Conservation (phyloP, 1,284 basidiomycete species). For the Trichosporon faecale region DNA sequence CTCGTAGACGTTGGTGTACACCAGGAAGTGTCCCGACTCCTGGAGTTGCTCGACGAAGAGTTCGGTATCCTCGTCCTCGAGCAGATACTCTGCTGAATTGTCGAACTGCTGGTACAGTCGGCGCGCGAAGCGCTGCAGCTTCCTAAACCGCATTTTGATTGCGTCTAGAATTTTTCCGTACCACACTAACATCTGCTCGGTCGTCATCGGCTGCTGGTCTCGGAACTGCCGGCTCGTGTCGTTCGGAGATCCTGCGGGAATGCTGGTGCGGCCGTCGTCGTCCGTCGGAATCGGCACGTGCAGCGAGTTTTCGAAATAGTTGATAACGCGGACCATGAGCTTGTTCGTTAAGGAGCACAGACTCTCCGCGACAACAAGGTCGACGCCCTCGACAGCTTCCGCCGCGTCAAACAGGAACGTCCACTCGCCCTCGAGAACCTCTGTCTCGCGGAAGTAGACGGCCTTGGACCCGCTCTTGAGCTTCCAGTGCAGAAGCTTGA, state of each 20-base stretch:
- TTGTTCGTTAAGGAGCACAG: constrained; percentile 86
- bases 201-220: constrained; percentile 60
- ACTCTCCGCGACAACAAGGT: constrained; percentile 88
- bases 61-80: constrained; percentile 77
- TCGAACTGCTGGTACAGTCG: constrained; percentile 81
- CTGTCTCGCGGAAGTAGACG: constrained; percentile 96
- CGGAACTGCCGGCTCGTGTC: constrained; percentile 11
- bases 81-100: constrained; percentile 90
- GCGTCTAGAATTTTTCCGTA: constrained; percentile 92
- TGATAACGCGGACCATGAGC: constrained; percentile 82
- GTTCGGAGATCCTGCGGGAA: neutral
- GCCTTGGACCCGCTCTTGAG: constrained; percentile 87
- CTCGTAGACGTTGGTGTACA: constrained; percentile 86
- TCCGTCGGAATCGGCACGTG: constrained; percentile 61
- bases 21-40: constrained; percentile 86
- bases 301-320: constrained; percentile 91
- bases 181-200: constrained; percentile 80
- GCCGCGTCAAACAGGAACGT: constrained; percentile 92
- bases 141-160: constrained; percentile 86
- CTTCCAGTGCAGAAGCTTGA: constrained; percentile 92
- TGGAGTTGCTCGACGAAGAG: constrained; percentile 76
- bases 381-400: constrained; percentile 81
- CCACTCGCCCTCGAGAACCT: constrained; percentile 95
- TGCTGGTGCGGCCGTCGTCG: neutral
- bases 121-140: constrained; percentile 86